Evolutionary conservation across 23 red algal genomes (phyloP).

Genomic region (Pyropia haitanensis): DNA sequence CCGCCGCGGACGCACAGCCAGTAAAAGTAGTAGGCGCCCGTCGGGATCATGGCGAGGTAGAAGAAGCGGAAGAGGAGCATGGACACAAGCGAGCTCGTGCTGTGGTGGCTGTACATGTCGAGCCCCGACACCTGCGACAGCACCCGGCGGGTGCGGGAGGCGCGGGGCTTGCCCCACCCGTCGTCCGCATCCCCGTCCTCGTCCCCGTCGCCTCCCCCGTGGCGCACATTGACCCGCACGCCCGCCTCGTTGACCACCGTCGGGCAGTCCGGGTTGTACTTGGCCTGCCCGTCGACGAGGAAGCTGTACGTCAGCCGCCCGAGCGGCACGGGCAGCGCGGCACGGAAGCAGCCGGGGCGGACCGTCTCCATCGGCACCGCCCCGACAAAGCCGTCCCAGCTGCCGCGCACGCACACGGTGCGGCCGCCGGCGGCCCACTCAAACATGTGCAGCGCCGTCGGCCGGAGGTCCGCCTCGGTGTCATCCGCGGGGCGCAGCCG

Average conservation of each 20-base stretch:
- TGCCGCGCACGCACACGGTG: slow-evolving; percentile 39
- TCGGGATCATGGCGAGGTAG: slow-evolving; percentile 46
- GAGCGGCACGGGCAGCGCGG: slow-evolving; percentile 28
- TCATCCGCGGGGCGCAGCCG: too few relatives aligned
- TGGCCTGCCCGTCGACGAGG: slow-evolving; percentile 35
- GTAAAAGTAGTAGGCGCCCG: slow-evolving; percentile 50
- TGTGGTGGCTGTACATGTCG: slow-evolving; percentile 50
- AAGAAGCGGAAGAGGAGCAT: slow-evolving; percentile 67
- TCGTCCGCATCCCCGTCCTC: background rate
- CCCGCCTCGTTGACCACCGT: slow-evolving; percentile 31
- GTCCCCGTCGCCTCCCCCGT: background rate
- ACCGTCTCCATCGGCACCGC: slow-evolving; percentile 52
- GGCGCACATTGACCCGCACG: slow-evolving; percentile 51
- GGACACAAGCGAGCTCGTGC: slow-evolving; percentile 16
- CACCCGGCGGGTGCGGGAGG: slow-evolving; percentile 1
- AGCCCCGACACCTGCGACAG: slow-evolving; percentile 50
- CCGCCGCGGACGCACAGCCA: slow-evolving; percentile 38
- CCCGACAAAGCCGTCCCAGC: slow-evolving; percentile 42
- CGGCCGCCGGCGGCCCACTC: slow-evolving; percentile 51
- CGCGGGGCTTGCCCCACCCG: too few relatives aligned
- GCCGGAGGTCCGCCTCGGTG: too few relatives aligned
- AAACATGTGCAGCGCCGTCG: slow-evolving; percentile 13
- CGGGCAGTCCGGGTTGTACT: slow-evolving; percentile 21
- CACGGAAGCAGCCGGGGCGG: slow-evolving; percentile 32
- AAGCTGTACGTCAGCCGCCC: slow-evolving; percentile 44